These are phyloP conservation scores for Venturia carpophila DNA, from an alignment of 2,329 filamentous ascomycete species.

Conservation along the genomic window DNA sequence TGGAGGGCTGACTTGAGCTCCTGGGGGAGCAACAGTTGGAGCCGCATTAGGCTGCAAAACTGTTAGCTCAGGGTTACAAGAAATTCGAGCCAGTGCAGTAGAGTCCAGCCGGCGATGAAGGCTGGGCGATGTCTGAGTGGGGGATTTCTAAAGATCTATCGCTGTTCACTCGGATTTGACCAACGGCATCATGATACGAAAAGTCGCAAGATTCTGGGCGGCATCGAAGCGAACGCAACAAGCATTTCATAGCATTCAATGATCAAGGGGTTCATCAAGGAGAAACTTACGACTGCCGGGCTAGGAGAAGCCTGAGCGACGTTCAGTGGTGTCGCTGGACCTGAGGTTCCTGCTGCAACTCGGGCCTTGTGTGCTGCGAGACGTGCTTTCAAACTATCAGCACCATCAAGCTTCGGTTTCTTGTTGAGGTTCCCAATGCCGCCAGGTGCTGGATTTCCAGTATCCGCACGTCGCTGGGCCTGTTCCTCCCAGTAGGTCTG, in stretches of 20 bases:
- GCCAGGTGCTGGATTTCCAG: conserved; percentile 69
- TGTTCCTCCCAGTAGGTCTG: conserved; percentile 79
- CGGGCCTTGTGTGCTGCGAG: conserved; percentile 10
- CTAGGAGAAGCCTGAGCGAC: conserved; percentile 6
- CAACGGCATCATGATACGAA: not conserved
- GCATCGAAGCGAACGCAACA: too few species aligned
- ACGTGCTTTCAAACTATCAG: conserved; percentile 51
- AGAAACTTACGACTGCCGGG: conserved; percentile 8
- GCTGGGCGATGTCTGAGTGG: not conserved
- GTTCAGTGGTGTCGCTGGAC: conserved; percentile 1
- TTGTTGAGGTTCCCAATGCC: conserved; percentile 50
- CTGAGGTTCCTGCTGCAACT: not conserved
- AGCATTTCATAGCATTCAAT: not conserved
- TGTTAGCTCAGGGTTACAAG: not conserved
- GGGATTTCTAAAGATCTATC: too few species aligned
- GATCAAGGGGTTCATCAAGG: not conserved
- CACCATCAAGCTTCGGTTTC: conserved; percentile 61
- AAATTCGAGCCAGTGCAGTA: not conserved
- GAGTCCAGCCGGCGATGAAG: not conserved
- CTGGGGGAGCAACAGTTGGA: conserved; percentile 6
- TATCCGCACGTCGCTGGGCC: conserved; percentile 70
- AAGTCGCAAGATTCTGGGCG: not conserved
- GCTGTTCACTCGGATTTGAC: not conserved
- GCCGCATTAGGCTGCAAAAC: conserved; percentile 6
- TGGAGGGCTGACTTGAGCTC: conserved; percentile 13